Percentiles rank a stretch among this genome's conserved stretches.
phyloP scores from a whole-genome alignment of 352 stramenopile genomes.

The Blastocystis hominis region DNA sequence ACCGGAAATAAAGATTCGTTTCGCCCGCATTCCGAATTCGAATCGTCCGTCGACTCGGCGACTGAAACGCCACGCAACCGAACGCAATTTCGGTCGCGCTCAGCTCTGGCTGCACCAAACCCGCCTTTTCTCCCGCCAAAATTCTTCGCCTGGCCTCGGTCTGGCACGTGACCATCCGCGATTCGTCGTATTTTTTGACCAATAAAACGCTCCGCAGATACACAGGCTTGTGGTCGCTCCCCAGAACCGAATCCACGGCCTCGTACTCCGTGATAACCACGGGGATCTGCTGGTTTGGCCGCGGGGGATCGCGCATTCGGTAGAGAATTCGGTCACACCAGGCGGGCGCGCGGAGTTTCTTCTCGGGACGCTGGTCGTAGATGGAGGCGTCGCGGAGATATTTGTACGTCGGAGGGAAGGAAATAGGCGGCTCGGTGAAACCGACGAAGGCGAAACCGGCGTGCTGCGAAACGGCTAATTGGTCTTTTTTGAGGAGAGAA shows the following conservation, averaged over 20 bases:
- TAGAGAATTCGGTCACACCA: constrained; percentile 72
- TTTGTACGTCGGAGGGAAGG: constrained; percentile 90
- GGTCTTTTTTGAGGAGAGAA: constrained; percentile 58
- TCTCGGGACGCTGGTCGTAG: constrained; percentile 92
- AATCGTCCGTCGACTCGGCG: not conserved
- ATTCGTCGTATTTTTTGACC: constrained; percentile 80
- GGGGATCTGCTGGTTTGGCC: not conserved
- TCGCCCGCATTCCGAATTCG: not conserved
- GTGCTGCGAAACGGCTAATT: constrained; percentile 69
- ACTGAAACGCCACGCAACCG: not conserved
- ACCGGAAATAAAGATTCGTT: constrained; percentile 4
- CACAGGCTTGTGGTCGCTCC: constrained; percentile 97
- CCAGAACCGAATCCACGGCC: constrained; percentile 74
- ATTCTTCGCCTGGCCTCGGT: constrained; percentile 80
- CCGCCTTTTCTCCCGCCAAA: constrained; percentile 88
- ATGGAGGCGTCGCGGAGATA: constrained; percentile 84
- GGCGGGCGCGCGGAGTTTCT: constrained; percentile 91
- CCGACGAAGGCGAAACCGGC: constrained; percentile 72
- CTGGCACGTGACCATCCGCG: constrained; percentile 75
- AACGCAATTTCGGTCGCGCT: not conserved
- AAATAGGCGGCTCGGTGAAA: constrained; percentile 79
- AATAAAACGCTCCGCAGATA: constrained; percentile 79
- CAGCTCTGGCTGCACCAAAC: constrained; percentile 70
- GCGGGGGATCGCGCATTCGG: not conserved
- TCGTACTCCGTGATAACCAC: constrained; percentile 69